phyloP scores from a whole-genome alignment of 78 protist genomes.

The Dictyostelium intermedium region DNA sequence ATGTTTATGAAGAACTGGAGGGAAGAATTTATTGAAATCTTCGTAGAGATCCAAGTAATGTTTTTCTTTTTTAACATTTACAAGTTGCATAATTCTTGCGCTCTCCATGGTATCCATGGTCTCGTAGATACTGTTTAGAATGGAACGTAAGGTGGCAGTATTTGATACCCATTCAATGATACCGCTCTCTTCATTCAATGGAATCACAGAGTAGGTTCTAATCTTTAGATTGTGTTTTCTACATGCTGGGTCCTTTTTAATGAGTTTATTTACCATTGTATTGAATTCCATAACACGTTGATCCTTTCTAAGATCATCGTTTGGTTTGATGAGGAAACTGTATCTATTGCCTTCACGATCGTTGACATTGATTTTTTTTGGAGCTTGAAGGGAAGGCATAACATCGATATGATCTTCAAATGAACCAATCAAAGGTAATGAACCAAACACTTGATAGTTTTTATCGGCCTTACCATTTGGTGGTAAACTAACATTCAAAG shows the following conservation, averaged over 20 bases:
- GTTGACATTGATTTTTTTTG: slow-evolving; percentile 84
- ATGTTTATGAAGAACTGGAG: slow-evolving; percentile 93
- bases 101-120: background rate
- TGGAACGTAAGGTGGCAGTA: slow-evolving; percentile 50
- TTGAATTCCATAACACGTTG: slow-evolving; percentile 93
- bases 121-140: slow-evolving; percentile 36
- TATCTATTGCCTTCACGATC: slow-evolving; percentile 78
- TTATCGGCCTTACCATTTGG: slow-evolving; percentile 5
- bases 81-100: background rate
- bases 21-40: slow-evolving; percentile 1
- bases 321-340: slow-evolving; percentile 92
- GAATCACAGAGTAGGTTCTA: slow-evolving; percentile 91
- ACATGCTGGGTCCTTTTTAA: slow-evolving; percentile 80
- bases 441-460: background rate
- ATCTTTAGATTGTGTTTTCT: slow-evolving; percentile 78
- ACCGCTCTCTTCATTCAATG: slow-evolving; percentile 92
- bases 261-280: slow-evolving; percentile 85
- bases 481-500: slow-evolving; percentile 55
- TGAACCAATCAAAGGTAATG: slow-evolving; percentile 49
- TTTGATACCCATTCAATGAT: slow-evolving; percentile 95
- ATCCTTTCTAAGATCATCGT: slow-evolving; percentile 97
- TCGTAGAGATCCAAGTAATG: background rate
- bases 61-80: background rate
- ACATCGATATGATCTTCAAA: slow-evolving; percentile 78
- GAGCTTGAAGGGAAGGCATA: slow-evolving; percentile 88